Conservation (phyloP, 176 grass and related monocot species). For the Aegilops longissima region DNA sequence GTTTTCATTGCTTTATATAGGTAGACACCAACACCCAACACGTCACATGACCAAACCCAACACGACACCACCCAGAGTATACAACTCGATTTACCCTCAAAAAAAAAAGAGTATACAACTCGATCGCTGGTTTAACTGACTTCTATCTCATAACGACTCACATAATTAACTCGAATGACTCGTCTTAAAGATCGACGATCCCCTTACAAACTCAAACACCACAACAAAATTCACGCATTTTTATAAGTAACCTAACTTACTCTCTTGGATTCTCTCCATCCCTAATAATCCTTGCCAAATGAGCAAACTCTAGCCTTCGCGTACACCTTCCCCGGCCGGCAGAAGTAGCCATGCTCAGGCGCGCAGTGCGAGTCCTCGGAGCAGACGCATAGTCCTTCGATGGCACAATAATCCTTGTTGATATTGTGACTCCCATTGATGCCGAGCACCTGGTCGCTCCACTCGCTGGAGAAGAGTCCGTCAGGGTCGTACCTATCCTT, state of each 20-base stretch:
- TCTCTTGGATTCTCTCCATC: too few relatives aligned
- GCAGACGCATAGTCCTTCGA: slow-evolving; percentile 57
- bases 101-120: too few relatives aligned
- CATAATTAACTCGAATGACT: background rate
- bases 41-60: background rate
- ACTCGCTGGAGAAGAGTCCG: slow-evolving; percentile 65
- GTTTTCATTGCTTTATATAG: background rate
- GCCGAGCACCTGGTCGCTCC: slow-evolving; percentile 65
- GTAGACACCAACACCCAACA: background rate
- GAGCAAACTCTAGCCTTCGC: slow-evolving; percentile 42
- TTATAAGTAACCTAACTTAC: too few relatives aligned
- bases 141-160: background rate
- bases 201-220: too few relatives aligned
- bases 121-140: background rate
- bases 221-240: too few relatives aligned
- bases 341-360: slow-evolving; percentile 42
- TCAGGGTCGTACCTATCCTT: background rate
- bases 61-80: background rate
- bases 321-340: slow-evolving; percentile 38
- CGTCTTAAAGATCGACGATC: background rate
- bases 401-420: slow-evolving; percentile 21
- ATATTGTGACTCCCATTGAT: slow-evolving; percentile 24
- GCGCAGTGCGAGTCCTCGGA: slow-evolving; percentile 43
- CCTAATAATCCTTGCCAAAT: too few relatives aligned
- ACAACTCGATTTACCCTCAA: too few relatives aligned